These are phyloP conservation scores for Cenchrus americanus DNA, from an alignment of 176 grass and related monocot genomes.

Conservation along the genomic window DNA sequence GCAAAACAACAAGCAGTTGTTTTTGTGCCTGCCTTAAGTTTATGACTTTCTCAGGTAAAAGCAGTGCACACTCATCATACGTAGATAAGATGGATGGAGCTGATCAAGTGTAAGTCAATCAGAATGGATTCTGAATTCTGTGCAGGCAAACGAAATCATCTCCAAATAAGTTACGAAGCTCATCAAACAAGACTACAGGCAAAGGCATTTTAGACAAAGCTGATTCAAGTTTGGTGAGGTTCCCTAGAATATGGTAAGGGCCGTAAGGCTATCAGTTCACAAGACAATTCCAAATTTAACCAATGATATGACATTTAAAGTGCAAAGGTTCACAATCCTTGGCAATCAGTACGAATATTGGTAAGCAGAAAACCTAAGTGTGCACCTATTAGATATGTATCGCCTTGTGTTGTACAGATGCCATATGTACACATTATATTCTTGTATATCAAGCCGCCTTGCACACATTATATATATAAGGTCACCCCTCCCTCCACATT, in stretches of 20 bases:
- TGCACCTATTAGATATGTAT: no score
- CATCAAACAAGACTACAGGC: constrained; percentile 3
- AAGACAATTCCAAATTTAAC: constrained; percentile 24
- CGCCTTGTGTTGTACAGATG: no score
- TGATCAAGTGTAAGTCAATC: constrained; percentile 13
- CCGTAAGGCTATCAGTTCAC: neutral
- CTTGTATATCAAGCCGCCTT: no score
- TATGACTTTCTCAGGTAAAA: constrained; percentile 5
- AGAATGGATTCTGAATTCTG: neutral
- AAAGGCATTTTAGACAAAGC: constrained; percentile 16
- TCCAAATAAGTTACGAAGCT: constrained; percentile 31
- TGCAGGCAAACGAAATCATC: constrained; percentile 23
- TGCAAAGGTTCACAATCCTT: constrained; percentile 3
- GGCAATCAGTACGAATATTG: neutral
- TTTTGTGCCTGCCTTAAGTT: constrained; percentile 13
- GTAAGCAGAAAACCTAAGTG: constrained; percentile 1
- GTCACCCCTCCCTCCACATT: no score
- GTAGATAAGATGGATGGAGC: constrained; percentile 1
- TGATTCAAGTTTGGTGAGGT: neutral
- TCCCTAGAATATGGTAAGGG: neutral
- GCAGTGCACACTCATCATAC: neutral
- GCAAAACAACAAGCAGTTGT: neutral
- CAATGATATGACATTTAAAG: constrained; percentile 14
- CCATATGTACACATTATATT: no score
- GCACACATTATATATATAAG: no score